Base-by-base conservation (phyloP, 768 basidiomycete species). In the Artomyces pyxidatus region DNA sequence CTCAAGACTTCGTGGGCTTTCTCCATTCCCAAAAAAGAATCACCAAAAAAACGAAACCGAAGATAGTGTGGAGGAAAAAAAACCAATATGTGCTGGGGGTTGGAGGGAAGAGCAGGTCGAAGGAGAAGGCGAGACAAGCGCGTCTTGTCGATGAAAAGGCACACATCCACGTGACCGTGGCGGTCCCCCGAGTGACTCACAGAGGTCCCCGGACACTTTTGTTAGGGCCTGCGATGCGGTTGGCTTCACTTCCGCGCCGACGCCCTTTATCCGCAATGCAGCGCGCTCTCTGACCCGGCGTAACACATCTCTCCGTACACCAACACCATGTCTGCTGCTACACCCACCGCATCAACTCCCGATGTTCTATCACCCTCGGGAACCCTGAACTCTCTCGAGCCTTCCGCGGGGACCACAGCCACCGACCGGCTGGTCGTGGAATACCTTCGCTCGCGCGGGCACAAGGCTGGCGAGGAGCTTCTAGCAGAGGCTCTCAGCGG, bases 331-430 rank as follows among this genome's bases (percentile, higher is more conserved):
- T 76, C 75, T 47, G 71, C 64, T 17, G 66, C 69, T 45, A 77
- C 75, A 16, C 76, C 79, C 40, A 72, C 77, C 37, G 72, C 72
- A 21, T 66, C 75, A 37, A 75, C 79, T 41, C 74, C 77, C n/a
- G 66, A 68, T 16, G 71, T 57, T 57, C 60, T 55, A 0, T 64
- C 66, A 12, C 61, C 65, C 14, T 50, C 68, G 16, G 63, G 71
- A 40, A 68, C 73, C 21, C 39, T 61, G 48, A 37, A 65, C 23
- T 53, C 72, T 5, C 1, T 77, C 78, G 50, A 68, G 66, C 45
- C 60, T 70, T 19, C 69, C 76, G 44, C 65, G 72, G 32, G 72
- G 63, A 71, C 58, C n/a, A 57, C 43, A n/a, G 56, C 60, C 3
- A 57, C 64, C 6, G 73, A 77, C 46, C 67, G 66, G 16, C 57